Evolutionary conservation across 208 protist species (phyloP).

Genomic region (Leishmania lainsoni): DNA sequence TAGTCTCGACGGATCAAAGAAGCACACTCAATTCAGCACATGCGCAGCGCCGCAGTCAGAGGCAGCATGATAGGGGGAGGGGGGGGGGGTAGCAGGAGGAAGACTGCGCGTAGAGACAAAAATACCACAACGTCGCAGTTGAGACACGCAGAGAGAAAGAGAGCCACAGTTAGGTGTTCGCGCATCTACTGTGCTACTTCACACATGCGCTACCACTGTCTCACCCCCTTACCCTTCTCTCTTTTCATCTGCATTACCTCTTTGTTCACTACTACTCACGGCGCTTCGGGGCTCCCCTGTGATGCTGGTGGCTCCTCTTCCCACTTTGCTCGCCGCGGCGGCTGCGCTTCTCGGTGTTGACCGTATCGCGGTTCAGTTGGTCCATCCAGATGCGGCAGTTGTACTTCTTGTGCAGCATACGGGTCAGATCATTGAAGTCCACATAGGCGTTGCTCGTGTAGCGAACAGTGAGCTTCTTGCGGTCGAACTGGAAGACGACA

Average conservation of each 20-base stretch:
- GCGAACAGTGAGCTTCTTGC: slow-evolving; percentile 88
- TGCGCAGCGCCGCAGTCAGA: not conserved
- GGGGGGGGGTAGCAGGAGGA: not conserved
- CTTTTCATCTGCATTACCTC: not conserved
- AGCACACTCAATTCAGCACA: not conserved
- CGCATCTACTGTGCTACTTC: not conserved
- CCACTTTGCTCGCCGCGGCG: slow-evolving; percentile 19
- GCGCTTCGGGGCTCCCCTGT: slow-evolving; percentile 14
- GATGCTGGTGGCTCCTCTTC: slow-evolving; percentile 14
- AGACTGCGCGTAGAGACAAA: not conserved
- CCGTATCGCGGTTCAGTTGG: slow-evolving; percentile 77
- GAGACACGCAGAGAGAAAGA: not conserved
- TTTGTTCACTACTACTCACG: slow-evolving; percentile 12
- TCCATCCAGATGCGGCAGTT: slow-evolving; percentile 92
- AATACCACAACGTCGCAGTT: not conserved
- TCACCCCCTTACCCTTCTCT: not conserved
- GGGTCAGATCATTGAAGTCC: slow-evolving; percentile 82
- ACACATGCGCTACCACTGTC: not conserved
- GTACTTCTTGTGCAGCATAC: slow-evolving; percentile 72
- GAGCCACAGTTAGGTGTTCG: too few species aligned
- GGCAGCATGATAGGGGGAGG: not conserved
- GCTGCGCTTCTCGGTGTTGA: slow-evolving; percentile 26
- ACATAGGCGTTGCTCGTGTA: slow-evolving; percentile 79
- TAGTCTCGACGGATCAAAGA: not conserved
- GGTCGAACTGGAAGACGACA: slow-evolving; percentile 88